Conservation (phyloP, 345 rosid species). For the Capsella bursapastoris region DNA sequence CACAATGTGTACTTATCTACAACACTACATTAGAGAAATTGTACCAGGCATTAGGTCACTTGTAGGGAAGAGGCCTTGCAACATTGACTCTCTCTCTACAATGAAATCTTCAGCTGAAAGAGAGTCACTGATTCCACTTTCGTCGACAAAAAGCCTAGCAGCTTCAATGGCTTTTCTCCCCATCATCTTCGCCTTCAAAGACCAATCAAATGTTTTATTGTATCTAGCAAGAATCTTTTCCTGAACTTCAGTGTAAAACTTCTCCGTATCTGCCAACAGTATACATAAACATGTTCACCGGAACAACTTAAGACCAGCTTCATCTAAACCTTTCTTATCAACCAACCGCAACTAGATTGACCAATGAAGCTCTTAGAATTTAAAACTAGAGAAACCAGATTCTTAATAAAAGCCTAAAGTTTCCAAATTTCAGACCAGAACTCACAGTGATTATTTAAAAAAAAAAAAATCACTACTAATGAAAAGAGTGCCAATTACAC, state of each 20-base stretch:
- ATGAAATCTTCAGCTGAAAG: conserved; percentile 86
- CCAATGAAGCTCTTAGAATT: conserved; percentile 1
- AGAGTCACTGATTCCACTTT: conserved; percentile 77
- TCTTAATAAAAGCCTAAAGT: background rate
- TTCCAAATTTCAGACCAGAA: background rate
- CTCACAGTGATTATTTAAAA: background rate
- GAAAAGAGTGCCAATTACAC: background rate
- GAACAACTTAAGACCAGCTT: too few relatives aligned
- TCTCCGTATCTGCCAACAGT: conserved; percentile 78
- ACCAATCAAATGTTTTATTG: conserved; percentile 89
- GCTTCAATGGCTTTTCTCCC: conserved; percentile 91
- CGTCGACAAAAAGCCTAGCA: conserved; percentile 78
- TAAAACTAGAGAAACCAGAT: background rate
- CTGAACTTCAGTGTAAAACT: conserved; percentile 88
- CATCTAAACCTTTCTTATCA: background rate
- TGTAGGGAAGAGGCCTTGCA: conserved; percentile 70
- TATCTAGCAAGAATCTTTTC: conserved; percentile 81
- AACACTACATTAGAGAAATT: background rate
- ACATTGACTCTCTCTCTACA: conserved; percentile 80
- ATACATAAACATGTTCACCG: background rate
- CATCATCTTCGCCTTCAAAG: conserved; percentile 96
- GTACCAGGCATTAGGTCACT: conserved; percentile 91
- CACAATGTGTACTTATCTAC: background rate
- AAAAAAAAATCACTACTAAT: background rate
- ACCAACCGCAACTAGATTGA: background rate